Evolutionary conservation across 495 filamentous ascomycete species (phyloP), one percentile per base, ranked within the genome.

Genomic region (Neurospora sp.): DNA sequence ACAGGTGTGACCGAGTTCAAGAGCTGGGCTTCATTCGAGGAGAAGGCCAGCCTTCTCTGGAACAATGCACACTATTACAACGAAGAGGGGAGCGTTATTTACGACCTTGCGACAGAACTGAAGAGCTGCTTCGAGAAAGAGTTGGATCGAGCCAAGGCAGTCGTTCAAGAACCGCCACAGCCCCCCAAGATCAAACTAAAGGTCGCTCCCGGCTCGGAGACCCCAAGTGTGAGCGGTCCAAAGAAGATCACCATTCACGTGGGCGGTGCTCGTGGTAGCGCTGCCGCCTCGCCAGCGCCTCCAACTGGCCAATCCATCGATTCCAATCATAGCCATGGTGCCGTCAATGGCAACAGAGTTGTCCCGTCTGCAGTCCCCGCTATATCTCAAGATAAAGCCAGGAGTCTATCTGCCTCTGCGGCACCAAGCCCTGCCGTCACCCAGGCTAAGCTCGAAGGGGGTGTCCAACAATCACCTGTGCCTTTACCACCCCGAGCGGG

Each of bases 61-160:
- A 87, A 85, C 44, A 97, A 97, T 82, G 94, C 94, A 5, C 89
- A 90, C 69, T 87, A 89, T 39, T 97, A 94, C 81, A 97, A 97
- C 75, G 94, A 96, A 76, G 94, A 96, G 76, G 92, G 87, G 3
- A 97, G 94, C 76, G 89, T 91, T 18, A 91, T 97, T 46, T 91
- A 86, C 69, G 82, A 85, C 22, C 84, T 94, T 71, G 92, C 93
- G 22, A 88, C 88, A 22, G 86, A 93, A 40, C 86, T 97, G 14
- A 88, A 96, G 91, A 79, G 86, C 75, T 84, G 85, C 72, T 95
- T 97, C 75, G 81, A 87, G 37, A 82, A 86, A 40, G 85, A 89
- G 39, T 75, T 97, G 16, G 87, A 84, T 42, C 88, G 92, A 75
- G 94, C 92, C 2, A 94, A 92, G 78, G 78, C 83, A 38, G 83